Evolutionary conservation across 352 stramenopile species (phyloP).

Genomic region (Globisporangium paddicum): DNA sequence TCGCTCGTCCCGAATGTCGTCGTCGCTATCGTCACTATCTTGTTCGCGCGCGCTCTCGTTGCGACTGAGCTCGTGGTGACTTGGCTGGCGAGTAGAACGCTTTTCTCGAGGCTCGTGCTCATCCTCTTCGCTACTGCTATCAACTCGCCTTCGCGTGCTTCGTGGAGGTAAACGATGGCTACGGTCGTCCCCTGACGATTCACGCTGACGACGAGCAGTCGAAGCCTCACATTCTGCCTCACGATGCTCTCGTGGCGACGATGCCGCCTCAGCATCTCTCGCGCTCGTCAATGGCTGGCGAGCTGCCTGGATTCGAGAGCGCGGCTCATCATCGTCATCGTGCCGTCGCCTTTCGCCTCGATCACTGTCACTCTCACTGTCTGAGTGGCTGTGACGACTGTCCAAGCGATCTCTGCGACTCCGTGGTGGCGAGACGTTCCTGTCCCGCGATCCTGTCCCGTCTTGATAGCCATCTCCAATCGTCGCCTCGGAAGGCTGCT

Average conservation of each 20-base stretch:
- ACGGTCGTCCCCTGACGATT: not conserved
- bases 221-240: not conserved
- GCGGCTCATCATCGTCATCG: constrained; percentile 3
- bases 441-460: constrained; percentile 7
- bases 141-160: not conserved
- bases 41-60: not conserved
- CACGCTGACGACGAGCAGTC: not conserved
- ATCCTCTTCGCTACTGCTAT: not conserved
- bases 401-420: constrained; percentile 6
- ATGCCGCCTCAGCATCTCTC: not conserved
- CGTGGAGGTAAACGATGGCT: not conserved
- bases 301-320: not conserved
- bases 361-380: constrained; percentile 30
- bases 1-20: constrained; percentile 6
- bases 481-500: constrained; percentile 3
- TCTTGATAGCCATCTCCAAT: not conserved
- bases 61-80: not conserved
- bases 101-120: not conserved
- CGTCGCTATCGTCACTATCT: constrained; percentile 1
- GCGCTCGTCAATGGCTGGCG: not conserved
- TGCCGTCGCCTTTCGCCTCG: constrained; percentile 17
- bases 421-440: constrained; percentile 2
- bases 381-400: constrained; percentile 1
- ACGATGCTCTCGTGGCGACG: not conserved
- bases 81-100: not conserved